Conservation (phyloP, 495 filamentous ascomycete genomes). For the Thozetella sp. region DNA sequence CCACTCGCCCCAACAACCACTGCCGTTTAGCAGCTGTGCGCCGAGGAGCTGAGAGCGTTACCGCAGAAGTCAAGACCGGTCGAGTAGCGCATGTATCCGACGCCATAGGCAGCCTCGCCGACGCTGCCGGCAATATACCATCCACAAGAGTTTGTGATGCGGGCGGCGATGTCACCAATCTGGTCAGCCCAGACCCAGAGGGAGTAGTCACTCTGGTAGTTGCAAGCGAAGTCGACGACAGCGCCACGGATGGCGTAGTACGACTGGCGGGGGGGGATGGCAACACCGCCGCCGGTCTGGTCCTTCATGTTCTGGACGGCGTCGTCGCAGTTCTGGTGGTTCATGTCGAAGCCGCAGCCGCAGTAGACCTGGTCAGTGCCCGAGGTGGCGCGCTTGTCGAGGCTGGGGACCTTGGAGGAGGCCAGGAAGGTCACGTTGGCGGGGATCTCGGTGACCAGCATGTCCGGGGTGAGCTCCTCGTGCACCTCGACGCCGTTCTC, state of each 20-base stretch:
- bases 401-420: neutral
- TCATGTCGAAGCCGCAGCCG: neutral
- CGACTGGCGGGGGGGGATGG: neutral
- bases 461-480: neutral
- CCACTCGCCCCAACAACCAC: too few species aligned
- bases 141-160: neutral
- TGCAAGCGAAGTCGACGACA: neutral
- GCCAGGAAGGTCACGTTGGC: neutral
- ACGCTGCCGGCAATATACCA: neutral
- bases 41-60: neutral
- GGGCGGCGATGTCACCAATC: neutral
- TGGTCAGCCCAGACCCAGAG: slow-evolving; percentile 1
- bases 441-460: neutral
- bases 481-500: neutral
- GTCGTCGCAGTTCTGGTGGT: slow-evolving; percentile 1
- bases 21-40: neutral
- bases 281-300: neutral
- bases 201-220: neutral
- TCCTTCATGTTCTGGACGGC: neutral
- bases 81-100: neutral
- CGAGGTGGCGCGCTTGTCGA: neutral
- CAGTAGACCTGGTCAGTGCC: neutral
- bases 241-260: neutral
- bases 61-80: neutral
- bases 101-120: neutral